A percentile compares a stretch with the other conserved stretches of the same genome.
Evolutionary conservation across 768 basidiomycete genomes (phyloP).

Genomic region (Wakefieldia striispora): DNA sequence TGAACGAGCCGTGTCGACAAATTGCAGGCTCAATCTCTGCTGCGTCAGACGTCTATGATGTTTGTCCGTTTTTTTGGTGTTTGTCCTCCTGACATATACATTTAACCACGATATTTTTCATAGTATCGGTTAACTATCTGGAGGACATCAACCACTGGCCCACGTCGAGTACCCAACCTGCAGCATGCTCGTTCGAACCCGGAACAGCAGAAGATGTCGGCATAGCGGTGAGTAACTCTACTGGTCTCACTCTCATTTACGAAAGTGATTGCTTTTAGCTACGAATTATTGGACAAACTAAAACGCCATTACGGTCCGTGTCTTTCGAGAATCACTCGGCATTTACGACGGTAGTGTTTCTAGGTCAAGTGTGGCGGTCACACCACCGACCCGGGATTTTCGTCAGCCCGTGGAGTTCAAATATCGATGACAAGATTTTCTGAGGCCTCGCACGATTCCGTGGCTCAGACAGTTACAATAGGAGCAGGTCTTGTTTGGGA

Average conservation of each 20-base stretch:
- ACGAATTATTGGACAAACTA: constrained; percentile 39
- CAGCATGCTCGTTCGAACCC: constrained; percentile 59
- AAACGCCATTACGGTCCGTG: constrained; percentile 29
- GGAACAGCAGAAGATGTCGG: constrained; percentile 51
- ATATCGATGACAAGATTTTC: constrained; percentile 54
- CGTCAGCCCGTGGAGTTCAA: constrained; percentile 55
- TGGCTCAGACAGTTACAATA: constrained; percentile 37
- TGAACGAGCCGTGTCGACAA: constrained; percentile 29
- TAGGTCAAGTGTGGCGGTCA: constrained; percentile 68
- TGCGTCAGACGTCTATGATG: constrained; percentile 45
- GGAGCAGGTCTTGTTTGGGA: constrained; percentile 57
- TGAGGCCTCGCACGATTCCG: constrained; percentile 36
- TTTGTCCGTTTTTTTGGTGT: constrained; percentile 28
- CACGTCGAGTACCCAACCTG: constrained; percentile 41
- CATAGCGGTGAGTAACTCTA: constrained; percentile 36
- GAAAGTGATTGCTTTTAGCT: constrained; percentile 2
- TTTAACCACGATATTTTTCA: background rate
- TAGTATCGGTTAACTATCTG: constrained; percentile 31
- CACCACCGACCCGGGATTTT: constrained; percentile 49
- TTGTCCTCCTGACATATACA: background rate
- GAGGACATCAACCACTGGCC: constrained; percentile 52
- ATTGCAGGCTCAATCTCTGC: constrained; percentile 40
- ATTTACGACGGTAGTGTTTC: no score
- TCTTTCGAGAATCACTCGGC: no score
- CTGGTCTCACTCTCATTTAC: background rate